Conservation (phyloP, 768 basidiomycete species). For the Trametes cinnabarina region DNA sequence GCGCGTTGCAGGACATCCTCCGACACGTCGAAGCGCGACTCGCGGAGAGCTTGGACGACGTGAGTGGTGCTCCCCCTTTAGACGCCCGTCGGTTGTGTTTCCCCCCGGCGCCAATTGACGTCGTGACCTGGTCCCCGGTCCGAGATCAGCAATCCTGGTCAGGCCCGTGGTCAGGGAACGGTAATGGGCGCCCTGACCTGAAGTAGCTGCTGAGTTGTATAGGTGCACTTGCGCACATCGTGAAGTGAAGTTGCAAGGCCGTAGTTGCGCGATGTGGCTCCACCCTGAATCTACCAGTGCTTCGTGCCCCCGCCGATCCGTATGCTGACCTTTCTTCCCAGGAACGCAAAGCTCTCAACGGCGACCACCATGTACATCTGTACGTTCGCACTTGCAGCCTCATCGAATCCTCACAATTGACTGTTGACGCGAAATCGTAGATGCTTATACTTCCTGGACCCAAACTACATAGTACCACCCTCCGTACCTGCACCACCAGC, state of each 20-base stretch:
- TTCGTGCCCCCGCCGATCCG: slow-evolving; percentile 11
- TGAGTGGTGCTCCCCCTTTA: slow-evolving; percentile 43
- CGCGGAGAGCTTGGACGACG: slow-evolving; percentile 72
- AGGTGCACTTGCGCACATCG: too few relatives aligned
- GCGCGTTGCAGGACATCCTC: slow-evolving; percentile 63
- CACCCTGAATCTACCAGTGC: too few relatives aligned
- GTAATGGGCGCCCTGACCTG: too few relatives aligned
- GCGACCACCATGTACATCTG: slow-evolving; percentile 82
- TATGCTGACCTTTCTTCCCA: slow-evolving; percentile 32
- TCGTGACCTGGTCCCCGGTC: too few relatives aligned
- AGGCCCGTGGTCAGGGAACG: too few relatives aligned
- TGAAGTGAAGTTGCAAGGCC: too few relatives aligned
- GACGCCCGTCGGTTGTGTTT: slow-evolving; percentile 14
- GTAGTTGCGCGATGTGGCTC: too few relatives aligned
- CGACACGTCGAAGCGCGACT: slow-evolving; percentile 72
- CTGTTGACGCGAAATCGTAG: slow-evolving; percentile 37
- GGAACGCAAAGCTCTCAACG: slow-evolving; percentile 69
- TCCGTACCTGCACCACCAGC: slow-evolving; percentile 63
- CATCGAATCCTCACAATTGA: slow-evolving; percentile 1
- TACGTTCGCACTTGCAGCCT: slow-evolving; percentile 36
- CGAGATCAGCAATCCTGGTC: too few relatives aligned
- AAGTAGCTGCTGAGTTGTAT: too few relatives aligned
- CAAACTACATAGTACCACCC: slow-evolving; percentile 74
- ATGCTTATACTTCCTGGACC: slow-evolving; percentile 87
- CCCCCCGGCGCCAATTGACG: too few relatives aligned